Base-by-base conservation (phyloP, 2,329 filamentous ascomycete species). In the Metarhizium rileyi region DNA sequence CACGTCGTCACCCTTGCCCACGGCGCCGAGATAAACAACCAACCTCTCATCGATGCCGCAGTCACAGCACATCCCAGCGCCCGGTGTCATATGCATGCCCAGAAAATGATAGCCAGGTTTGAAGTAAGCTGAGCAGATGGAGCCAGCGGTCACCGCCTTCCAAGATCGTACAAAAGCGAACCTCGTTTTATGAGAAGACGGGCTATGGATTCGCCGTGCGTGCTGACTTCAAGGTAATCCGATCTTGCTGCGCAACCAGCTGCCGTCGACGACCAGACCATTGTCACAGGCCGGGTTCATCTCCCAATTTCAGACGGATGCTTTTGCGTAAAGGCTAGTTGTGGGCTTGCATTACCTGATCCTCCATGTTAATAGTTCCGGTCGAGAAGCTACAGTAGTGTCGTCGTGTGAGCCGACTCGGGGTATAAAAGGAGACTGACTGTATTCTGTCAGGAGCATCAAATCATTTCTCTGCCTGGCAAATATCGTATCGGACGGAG, bases 41-140 rank as follows among this genome's bases (percentile, higher is more conserved):
- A 59, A 52, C 62, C 67, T 3, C 66, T 81, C 9, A 62, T 80
- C 40, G 72, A 80, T 54, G 75, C 68, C 6, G 75, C 60, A 7
- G 79, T 79, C 56, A 70, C 72, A 0, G 75, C 70, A 9, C 77
- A 81, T 56, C 77, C 78, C 2, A 75, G 2, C 51, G 68, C 14
- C 76, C 77, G 3, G 54, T 75, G 25, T 70, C 69, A 35, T 68
- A 78, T 50, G 70, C 71, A 1, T 53, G 76, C 5, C 73, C 70
- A 4, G 70, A 74, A 30, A 57, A 62, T 3, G 77, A 80, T 56
- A 57, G 64, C 40, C 63, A 63, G 43, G 55, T 78, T 38, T 56
- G 25, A 58, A 61, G 22, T 56, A 66, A 44, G 62, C 66, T 8
- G 61, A 63, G 35, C 47, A 57, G 49, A 63, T 72, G 42, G 63